A percentile compares a stretch with the other conserved stretches of the same genome.
phyloP scores from a whole-genome alignment of 1,139 yeast genomes.

The Yamadazyma epiphylla region DNA sequence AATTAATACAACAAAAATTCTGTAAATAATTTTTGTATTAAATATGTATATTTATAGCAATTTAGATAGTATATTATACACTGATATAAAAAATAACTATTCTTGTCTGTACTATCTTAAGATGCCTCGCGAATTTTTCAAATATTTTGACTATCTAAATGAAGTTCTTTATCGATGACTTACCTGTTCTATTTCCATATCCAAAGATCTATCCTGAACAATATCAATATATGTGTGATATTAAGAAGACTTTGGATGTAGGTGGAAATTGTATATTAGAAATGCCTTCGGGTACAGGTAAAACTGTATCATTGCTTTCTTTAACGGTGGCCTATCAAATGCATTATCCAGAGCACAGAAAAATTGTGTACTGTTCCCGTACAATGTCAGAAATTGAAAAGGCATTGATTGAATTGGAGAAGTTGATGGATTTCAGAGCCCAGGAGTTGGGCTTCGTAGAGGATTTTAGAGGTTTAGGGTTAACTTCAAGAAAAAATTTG shows the following conservation, averaged over 20 bases:
- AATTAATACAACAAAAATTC: constrained; percentile 33
- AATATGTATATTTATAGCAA: too few species aligned
- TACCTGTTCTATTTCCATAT: constrained; percentile 95
- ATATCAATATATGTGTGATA: constrained; percentile 94
- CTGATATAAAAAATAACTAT: too few species aligned
- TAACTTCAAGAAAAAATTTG: constrained; percentile 89
- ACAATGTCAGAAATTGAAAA: constrained; percentile 99
- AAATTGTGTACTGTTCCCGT: constrained; percentile 95
- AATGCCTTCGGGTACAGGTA: constrained; percentile 99
- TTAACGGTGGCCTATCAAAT: constrained; percentile 92
- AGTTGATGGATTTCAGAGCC: constrained; percentile 81
- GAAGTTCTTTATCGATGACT: constrained; percentile 88
- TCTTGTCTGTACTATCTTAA: too few species aligned
- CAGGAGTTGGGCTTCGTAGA: constrained; percentile 80
- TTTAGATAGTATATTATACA: too few species aligned
- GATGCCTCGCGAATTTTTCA: too few species aligned
- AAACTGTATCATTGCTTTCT: constrained; percentile 86
- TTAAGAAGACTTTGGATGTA: constrained; percentile 87
- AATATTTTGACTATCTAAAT: too few species aligned
- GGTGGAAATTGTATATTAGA: constrained; percentile 98
- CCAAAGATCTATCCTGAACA: constrained; percentile 98
- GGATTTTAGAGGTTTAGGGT: constrained; percentile 88
- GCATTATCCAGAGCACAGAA: constrained; percentile 92
- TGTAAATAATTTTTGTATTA: constrained; percentile 5
- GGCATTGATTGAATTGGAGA: constrained; percentile 89